Percentiles rank a stretch among this genome's conserved stretches.
phyloP scores from a whole-genome alignment of 805 yeast species.

The Peterozyma xylosa region DNA sequence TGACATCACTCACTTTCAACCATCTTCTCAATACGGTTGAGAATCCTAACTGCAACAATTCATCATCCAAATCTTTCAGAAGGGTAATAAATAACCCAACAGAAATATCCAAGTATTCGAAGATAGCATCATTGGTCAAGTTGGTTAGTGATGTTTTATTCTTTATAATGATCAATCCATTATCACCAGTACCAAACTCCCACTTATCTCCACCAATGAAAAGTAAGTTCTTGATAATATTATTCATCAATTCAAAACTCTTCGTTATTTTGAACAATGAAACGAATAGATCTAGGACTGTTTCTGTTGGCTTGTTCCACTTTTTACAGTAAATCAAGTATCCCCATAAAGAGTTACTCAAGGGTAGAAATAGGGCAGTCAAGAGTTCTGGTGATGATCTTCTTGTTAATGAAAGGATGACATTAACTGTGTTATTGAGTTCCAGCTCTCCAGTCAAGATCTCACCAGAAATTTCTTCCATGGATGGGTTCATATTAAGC shows the following conservation, averaged over 20 bases:
- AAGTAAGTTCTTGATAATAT: constrained; percentile 25
- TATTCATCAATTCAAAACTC: constrained; percentile 18
- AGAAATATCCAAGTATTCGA: constrained; percentile 36
- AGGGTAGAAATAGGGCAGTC: constrained; percentile 20
- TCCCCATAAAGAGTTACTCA: constrained; percentile 32
- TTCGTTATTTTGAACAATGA: constrained; percentile 20
- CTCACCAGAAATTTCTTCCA: constrained; percentile 15
- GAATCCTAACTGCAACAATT: constrained; percentile 38
- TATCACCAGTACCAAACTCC: constrained; percentile 34
- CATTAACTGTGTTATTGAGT: constrained; percentile 58
- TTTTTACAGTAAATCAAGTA: constrained; percentile 30
- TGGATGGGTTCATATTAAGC: constrained; percentile 31
- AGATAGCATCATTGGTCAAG: constrained; percentile 21
- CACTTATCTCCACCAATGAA: constrained; percentile 26
- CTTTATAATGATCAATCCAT: constrained; percentile 22
- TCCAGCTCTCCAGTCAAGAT: constrained; percentile 36
- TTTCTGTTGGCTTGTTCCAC: constrained; percentile 22
- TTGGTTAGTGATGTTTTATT: not conserved
- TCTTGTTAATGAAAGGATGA: constrained; percentile 54
- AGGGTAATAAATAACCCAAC: constrained; percentile 33
- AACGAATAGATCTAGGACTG: constrained; percentile 29
- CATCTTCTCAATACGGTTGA: constrained; percentile 50
- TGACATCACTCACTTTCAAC: constrained; percentile 27
- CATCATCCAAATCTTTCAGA: constrained; percentile 42
- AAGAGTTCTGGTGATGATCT: constrained; percentile 29